Evolutionary conservation across 345 rosid species (phyloP).

Genomic region (Camelina neglecta): DNA sequence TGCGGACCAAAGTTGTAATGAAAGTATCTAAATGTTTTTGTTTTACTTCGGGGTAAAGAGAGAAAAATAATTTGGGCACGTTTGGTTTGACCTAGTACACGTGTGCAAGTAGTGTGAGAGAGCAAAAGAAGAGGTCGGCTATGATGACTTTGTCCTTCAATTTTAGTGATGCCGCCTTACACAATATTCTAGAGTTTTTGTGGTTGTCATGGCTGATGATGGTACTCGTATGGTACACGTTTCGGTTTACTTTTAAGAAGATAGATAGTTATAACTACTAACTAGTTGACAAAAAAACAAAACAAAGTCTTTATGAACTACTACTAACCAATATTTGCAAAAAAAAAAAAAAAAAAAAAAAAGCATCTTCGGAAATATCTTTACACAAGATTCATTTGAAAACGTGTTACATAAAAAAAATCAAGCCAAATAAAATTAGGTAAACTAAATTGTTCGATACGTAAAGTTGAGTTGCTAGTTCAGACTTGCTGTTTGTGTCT

Average conservation of each 20-base stretch:
- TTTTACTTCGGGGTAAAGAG: neutral
- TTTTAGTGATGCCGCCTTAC: conserved; percentile 17
- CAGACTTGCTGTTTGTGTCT: neutral
- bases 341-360: neutral
- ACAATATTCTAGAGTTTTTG: conserved; percentile 32
- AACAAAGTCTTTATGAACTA: neutral
- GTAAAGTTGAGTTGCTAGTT: neutral
- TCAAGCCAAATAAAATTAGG: neutral
- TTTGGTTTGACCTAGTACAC: conserved; percentile 42
- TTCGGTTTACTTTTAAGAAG: conserved; percentile 19
- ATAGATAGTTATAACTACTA: conserved; percentile 26
- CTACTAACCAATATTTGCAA: conserved; percentile 30
- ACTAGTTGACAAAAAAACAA: conserved; percentile 35
- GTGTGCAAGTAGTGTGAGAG: conserved; percentile 35
- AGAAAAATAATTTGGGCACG: conserved; percentile 35
- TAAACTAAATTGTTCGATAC: neutral
- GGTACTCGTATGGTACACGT: conserved; percentile 33
- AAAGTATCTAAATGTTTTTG: conserved; percentile 34
- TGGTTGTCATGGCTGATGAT: conserved; percentile 26
- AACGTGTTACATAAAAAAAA: neutral
- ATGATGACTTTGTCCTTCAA: conserved; percentile 10
- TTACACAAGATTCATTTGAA: neutral
- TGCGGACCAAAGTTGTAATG: conserved; percentile 35
- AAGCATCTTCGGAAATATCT: neutral
- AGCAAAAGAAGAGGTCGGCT: conserved; percentile 35